A percentile compares a stretch with the other conserved stretches of the same genome.
Evolutionary conservation across 1,284 basidiomycete genomes (phyloP).

Genomic region (Athelia sp.): DNA sequence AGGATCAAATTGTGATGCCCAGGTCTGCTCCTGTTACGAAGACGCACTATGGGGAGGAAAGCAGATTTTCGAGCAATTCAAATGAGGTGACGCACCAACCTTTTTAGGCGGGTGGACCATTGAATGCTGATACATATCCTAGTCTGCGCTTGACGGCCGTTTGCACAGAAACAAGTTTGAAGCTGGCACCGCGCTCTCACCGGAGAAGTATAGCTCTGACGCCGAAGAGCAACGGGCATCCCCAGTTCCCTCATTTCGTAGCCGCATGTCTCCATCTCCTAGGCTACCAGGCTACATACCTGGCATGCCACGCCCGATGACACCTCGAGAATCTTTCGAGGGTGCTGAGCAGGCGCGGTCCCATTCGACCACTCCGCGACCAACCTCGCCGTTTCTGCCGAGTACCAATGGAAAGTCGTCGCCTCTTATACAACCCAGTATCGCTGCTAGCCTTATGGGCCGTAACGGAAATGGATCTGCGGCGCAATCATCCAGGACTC

Average conservation of each 20-base stretch:
- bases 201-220: conserved; percentile 47
- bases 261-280: conserved; percentile 50
- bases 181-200: conserved; percentile 64
- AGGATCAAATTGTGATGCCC: conserved; percentile 70
- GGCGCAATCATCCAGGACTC: conserved; percentile 49
- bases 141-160: too few species aligned
- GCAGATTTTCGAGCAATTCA: conserved; percentile 1
- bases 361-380: conserved; percentile 75
- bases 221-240: conserved; percentile 45
- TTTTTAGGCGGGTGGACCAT: too few species aligned
- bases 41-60: conserved; percentile 6
- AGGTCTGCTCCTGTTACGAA: conserved; percentile 49
- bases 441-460: conserved; percentile 35
- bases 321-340: conserved; percentile 63
- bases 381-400: conserved; percentile 53
- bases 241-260: conserved; percentile 40
- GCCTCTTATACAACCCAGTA: conserved; percentile 22
- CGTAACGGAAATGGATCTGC: conserved; percentile 52
- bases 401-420: conserved; percentile 24
- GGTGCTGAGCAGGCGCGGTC: conserved; percentile 64
- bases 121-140: too few species aligned
- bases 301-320: conserved; percentile 84
- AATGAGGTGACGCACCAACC: too few species aligned
- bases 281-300: conserved; percentile 79
- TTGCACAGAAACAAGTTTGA: too few species aligned